These are phyloP conservation scores for Fistulifera pelliculosa DNA, from an alignment of 108 stramenopile species.

Conservation along the genomic window DNA sequence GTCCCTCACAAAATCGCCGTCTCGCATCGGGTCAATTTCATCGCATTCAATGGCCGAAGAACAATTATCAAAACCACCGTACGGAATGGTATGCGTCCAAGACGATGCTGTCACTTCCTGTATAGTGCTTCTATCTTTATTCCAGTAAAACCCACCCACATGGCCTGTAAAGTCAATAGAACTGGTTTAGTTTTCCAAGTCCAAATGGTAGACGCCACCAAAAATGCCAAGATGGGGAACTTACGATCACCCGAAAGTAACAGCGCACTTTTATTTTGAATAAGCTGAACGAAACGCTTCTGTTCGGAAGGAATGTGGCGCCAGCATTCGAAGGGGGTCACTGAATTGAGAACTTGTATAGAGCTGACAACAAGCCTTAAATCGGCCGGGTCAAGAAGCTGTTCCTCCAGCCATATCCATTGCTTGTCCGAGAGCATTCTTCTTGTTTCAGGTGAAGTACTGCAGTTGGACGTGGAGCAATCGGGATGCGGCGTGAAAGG, in stretches of 20 bases:
- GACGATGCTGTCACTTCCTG: slow-evolving; percentile 18
- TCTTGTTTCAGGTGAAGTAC: not conserved
- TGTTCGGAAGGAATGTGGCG: slow-evolving; percentile 13
- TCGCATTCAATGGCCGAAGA: slow-evolving; percentile 10
- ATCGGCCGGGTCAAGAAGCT: slow-evolving; percentile 8
- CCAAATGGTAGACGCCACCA: too few relatives aligned
- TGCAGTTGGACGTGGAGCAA: not conserved
- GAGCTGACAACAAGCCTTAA: slow-evolving; percentile 19
- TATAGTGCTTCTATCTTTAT: not conserved
- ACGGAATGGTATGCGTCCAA: slow-evolving; percentile 22
- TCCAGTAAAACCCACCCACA: slow-evolving; percentile 17
- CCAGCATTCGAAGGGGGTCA: slow-evolving; percentile 14
- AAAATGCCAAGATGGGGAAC: too few relatives aligned
- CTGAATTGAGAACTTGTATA: slow-evolving; percentile 14
- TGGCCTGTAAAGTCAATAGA: slow-evolving; percentile 4
- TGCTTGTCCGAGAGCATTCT: slow-evolving; percentile 12
- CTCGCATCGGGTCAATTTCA: slow-evolving; percentile 13
- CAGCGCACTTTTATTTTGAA: slow-evolving; percentile 3
- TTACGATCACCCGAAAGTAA: slow-evolving; percentile 20
- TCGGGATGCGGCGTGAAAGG: slow-evolving; percentile 6
- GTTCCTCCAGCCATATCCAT: slow-evolving; percentile 21
- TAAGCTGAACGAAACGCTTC: slow-evolving; percentile 3
- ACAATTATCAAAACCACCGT: slow-evolving; percentile 9
- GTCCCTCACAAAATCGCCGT: slow-evolving; percentile 14
- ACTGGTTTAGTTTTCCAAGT: too few relatives aligned